These are phyloP conservation scores for Naganishia kalamii DNA, from an alignment of 768 basidiomycete genomes.

Conservation along the genomic window DNA sequence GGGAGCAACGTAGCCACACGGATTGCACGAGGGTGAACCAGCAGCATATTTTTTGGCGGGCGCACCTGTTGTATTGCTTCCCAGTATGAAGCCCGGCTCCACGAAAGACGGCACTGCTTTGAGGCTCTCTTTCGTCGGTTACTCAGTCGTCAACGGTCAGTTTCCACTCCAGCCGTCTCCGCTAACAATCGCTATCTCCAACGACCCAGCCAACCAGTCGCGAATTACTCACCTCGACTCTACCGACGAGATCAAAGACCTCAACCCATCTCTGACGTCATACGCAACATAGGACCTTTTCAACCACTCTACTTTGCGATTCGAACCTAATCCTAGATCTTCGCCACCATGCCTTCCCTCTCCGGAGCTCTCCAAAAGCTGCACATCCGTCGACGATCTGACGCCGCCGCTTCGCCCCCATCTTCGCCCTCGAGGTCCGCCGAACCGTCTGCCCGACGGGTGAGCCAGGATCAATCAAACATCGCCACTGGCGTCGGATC, in stretches of 20 bases:
- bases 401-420: conserved; percentile 4
- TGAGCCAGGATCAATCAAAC: neutral
- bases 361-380: conserved; percentile 25
- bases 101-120: too few species aligned
- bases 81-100: too few species aligned
- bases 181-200: too few species aligned
- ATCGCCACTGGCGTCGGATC: neutral
- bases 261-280: neutral
- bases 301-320: neutral
- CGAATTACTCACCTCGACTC: too few species aligned
- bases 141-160: too few species aligned
- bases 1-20: too few species aligned
- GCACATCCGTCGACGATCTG: conserved; percentile 18
- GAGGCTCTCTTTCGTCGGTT: too few species aligned
- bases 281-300: neutral
- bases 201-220: too few species aligned
- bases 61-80: too few species aligned
- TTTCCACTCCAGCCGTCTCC: too few species aligned
- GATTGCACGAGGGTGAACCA: too few species aligned
- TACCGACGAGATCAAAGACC: neutral
- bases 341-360: conserved; percentile 24
- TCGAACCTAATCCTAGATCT: neutral
- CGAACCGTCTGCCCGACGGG: neutral
- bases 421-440: neutral
- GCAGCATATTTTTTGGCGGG: too few species aligned